Evolutionary conservation across 805 yeast species (phyloP).

Genomic region (Kuraishia ogatae): DNA sequence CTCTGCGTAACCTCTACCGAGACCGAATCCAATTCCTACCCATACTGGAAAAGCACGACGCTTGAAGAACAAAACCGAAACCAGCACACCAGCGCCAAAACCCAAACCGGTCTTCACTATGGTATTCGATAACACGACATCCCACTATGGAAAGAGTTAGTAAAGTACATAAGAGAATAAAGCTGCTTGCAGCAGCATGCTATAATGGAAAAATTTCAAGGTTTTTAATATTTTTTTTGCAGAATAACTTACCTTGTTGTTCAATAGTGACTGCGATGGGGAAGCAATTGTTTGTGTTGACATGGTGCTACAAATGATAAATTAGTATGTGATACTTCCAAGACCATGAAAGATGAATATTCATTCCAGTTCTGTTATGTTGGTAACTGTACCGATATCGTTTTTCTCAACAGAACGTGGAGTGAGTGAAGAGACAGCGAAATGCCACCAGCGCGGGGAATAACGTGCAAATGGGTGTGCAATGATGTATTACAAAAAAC

Average conservation of each 20-base stretch:
- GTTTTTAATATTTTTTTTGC: not conserved
- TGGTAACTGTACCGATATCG: too few relatives aligned
- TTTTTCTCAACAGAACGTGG: too few relatives aligned
- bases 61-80: slow-evolving; percentile 81
- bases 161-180: not conserved
- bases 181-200: too few relatives aligned
- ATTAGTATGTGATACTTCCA: not conserved
- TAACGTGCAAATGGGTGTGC: too few relatives aligned
- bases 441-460: too few relatives aligned
- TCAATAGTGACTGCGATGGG: slow-evolving; percentile 49
- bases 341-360: too few relatives aligned
- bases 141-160: slow-evolving; percentile 50
- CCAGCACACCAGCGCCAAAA: slow-evolving; percentile 91
- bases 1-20: slow-evolving; percentile 97
- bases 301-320: not conserved
- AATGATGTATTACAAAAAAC: too few relatives aligned
- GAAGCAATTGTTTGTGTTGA: slow-evolving; percentile 11
- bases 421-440: too few relatives aligned
- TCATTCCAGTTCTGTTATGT: too few relatives aligned
- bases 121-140: slow-evolving; percentile 88
- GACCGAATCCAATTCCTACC: slow-evolving; percentile 95
- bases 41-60: slow-evolving; percentile 97
- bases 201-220: not conserved
- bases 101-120: slow-evolving; percentile 94
- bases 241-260: slow-evolving; percentile 37